phyloP scores from a whole-genome alignment of 1,139 yeast species.

The Geotrichum aggregatum region DNA sequence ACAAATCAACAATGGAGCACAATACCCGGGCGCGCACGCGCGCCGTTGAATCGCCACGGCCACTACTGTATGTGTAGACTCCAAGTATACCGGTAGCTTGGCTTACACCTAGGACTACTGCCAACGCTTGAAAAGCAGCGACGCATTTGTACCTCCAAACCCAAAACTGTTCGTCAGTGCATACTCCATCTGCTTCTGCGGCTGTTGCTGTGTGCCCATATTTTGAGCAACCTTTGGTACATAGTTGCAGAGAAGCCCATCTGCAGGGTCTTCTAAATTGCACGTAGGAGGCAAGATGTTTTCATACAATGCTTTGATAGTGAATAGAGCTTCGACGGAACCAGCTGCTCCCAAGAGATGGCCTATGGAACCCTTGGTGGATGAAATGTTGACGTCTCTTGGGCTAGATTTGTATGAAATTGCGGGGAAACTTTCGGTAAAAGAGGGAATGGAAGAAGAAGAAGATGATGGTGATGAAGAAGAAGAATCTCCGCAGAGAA shows the following conservation, averaged over 20 bases:
- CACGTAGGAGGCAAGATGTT: constrained; percentile 72
- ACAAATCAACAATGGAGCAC: no score
- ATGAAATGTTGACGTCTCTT: constrained; percentile 50
- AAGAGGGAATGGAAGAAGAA: no score
- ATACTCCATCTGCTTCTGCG: constrained; percentile 40
- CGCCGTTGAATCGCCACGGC: no score
- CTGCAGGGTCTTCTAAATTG: constrained; percentile 46
- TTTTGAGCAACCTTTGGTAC: constrained; percentile 49
- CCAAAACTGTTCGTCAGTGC: constrained; percentile 92
- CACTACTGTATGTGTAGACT: no score
- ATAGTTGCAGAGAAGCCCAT: constrained; percentile 55
- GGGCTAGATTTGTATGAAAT: constrained; percentile 18
- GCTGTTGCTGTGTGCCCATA: constrained; percentile 26
- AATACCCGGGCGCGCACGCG: no score
- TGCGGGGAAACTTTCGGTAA: no score
- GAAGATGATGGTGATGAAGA: no score
- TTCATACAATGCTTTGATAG: constrained; percentile 59
- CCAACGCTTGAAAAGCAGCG: constrained; percentile 49
- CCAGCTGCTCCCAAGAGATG: constrained; percentile 97
- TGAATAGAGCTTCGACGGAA: constrained; percentile 81
- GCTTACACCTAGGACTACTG: not conserved
- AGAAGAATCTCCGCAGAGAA: constrained; percentile 43
- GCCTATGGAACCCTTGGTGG: constrained; percentile 90
- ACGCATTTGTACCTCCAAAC: constrained; percentile 93
- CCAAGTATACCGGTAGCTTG: no score